phyloP scores from a whole-genome alignment of 345 rosid species.

The Brassica rapa region DNA sequence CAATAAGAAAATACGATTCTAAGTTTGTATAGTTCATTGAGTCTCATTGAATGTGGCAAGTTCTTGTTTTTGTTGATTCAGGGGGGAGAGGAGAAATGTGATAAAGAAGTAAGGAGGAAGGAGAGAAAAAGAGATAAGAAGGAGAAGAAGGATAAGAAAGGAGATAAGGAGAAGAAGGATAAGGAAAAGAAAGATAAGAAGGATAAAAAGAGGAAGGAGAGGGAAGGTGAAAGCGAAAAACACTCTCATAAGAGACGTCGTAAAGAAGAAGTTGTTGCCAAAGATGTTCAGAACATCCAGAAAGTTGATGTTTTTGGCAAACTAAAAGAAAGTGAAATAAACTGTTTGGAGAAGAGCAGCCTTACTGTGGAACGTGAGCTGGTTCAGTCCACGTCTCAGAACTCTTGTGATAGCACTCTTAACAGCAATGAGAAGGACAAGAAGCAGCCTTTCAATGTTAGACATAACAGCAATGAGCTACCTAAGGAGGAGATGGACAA shows the following conservation, averaged over 20 bases:
- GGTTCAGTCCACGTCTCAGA: conserved; percentile 41
- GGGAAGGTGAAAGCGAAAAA: conserved; percentile 32
- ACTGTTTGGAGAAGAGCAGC: conserved; percentile 36
- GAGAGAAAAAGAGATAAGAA: neutral
- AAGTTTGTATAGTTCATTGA: neutral
- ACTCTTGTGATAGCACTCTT: conserved; percentile 48
- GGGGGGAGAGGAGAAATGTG: conserved; percentile 33
- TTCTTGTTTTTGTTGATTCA: conserved; percentile 8
- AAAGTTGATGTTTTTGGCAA: conserved; percentile 2
- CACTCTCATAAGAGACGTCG: conserved; percentile 18
- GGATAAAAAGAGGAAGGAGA: conserved; percentile 23
- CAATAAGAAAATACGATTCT: neutral
- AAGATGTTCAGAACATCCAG: conserved; percentile 13
- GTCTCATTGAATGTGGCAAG: neutral
- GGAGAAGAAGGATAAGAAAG: conserved; percentile 2
- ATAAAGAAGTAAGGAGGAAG: conserved; percentile 27
- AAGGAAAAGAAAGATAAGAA: conserved; percentile 10
- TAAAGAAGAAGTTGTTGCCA: conserved; percentile 15
- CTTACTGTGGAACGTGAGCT: conserved; percentile 41
- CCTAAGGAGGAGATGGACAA: conserved; percentile 44
- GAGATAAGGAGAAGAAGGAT: neutral
- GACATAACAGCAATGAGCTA: conserved; percentile 46
- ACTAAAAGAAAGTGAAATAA: conserved; percentile 20
- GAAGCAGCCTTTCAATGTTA: conserved; percentile 40
- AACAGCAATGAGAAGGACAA: conserved; percentile 49